Evolutionary conservation across 129 eudicot genomes (phyloP), one percentile per base, ranked within the genome.

Genomic region (Smallanthus sonchifolius): DNA sequence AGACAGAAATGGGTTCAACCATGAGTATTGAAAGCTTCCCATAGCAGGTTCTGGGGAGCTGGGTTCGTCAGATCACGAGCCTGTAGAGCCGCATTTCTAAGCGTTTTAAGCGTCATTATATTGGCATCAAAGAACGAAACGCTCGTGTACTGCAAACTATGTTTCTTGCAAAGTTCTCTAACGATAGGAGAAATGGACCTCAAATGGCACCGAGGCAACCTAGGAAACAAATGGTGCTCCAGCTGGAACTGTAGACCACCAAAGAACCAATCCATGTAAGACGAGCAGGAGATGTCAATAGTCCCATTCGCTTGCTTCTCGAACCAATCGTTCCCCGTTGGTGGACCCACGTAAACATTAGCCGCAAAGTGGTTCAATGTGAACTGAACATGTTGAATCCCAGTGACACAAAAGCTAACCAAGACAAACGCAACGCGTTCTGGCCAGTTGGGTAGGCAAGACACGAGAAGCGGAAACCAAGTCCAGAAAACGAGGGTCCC

Each of bases 261-360:
- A 4, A 80, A 80, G 49, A 80, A 80, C 84, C 84, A 80, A 62
- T 80, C 84, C 84, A 80, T 80, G 60, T 80, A 74, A 1, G 84
- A 62, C 3, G 80, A 75, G 20, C 84, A 80, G 11, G 84, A 48
- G 14, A 80, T 80, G 39, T 80, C 77, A 3, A 80, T 75, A 0
- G 84, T 80, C 76, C 84, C 84, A 2, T 73, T 67, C 1, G 84
- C 60, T 54, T 80, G 84, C 66, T 80, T 80, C 84, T 80, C 84
- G 15, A 80, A 80, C 84, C 84, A 80, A 51, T 75, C 61, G 17
- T 80, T 80, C 16, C 80, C 84, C 2, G 48, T 80, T 10, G 84
- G 84, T 20, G 84, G 84, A 17, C 84, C 84, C 59, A 80, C 77
- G 34, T 80, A 80, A 4, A 80, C 84, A 10, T 80, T 37, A 1